Conservation (phyloP, 768 basidiomycete species). For the Strobilomyces dryophilus region DNA sequence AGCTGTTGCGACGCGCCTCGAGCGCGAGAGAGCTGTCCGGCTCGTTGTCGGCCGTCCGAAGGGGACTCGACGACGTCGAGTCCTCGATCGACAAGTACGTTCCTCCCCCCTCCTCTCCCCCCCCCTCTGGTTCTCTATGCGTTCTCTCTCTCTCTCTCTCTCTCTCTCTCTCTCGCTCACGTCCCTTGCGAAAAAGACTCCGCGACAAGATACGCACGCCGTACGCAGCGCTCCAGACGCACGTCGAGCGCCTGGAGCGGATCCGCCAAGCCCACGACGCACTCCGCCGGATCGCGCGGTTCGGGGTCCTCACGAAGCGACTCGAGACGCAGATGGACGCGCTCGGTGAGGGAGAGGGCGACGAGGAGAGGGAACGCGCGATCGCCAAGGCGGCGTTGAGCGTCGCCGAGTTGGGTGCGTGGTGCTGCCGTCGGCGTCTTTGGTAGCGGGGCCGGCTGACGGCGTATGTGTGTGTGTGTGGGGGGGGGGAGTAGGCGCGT, state of each 20-base stretch:
- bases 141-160: neutral
- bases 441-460: constrained; percentile 1
- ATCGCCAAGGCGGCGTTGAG: constrained; percentile 94
- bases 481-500: constrained; percentile 40
- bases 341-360: constrained; percentile 43
- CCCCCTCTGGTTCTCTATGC: no score
- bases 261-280: constrained; percentile 83
- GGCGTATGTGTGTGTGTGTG: no score
- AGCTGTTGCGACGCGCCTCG: constrained; percentile 78
- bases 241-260: constrained; percentile 71
- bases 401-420: constrained; percentile 84
- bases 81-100: constrained; percentile 71
- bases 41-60: constrained; percentile 61
- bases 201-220: constrained; percentile 82
- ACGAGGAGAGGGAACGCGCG: constrained; percentile 80
- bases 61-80: constrained; percentile 71
- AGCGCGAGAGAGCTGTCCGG: constrained; percentile 67
- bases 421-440: neutral
- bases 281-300: constrained; percentile 78
- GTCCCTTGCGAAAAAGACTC: constrained; percentile 45
- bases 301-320: constrained; percentile 76
- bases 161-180: neutral
- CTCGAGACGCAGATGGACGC: constrained; percentile 84
- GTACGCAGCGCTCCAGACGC: constrained; percentile 65
- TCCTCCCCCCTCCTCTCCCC: no score